Percentiles rank a stretch among this genome's conserved stretches.
phyloP scores from a whole-genome alignment of 495 filamentous ascomycete species.

The Xylaria palmicola region DNA sequence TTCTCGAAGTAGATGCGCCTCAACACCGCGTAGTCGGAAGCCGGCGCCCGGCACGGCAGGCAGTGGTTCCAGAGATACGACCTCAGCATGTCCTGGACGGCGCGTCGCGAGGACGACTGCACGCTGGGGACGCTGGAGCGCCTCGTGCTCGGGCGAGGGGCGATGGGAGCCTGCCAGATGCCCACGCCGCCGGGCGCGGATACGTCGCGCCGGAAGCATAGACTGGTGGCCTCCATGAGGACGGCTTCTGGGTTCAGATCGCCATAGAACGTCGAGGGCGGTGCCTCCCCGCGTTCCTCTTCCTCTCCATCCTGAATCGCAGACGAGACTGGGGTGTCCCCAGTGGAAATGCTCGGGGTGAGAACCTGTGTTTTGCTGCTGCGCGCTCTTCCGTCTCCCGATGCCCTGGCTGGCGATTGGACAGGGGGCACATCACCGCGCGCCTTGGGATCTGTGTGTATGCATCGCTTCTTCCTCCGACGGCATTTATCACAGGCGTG shows the following conservation, averaged over 20 bases:
- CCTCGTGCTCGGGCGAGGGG: conserved; percentile 9
- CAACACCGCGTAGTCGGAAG: conserved; percentile 32
- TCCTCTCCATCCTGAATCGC: conserved; percentile 2
- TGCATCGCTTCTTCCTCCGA: conserved; percentile 44
- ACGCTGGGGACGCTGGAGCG: conserved; percentile 16
- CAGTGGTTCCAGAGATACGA: conserved; percentile 40
- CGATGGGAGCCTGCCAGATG: conserved; percentile 33
- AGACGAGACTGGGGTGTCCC: conserved; percentile 7
- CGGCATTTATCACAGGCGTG: conserved; percentile 48
- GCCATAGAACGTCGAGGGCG: conserved; percentile 45
- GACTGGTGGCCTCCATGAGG: conserved; percentile 45
- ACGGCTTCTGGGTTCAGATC: conserved; percentile 55
- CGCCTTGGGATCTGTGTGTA: conserved; percentile 21
- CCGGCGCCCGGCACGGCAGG: conserved; percentile 34
- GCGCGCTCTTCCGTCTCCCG: conserved; percentile 3
- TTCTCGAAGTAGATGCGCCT: conserved; percentile 45
- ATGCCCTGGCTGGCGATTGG: background rate
- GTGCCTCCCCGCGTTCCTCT: conserved; percentile 14
- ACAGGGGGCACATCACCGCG: background rate
- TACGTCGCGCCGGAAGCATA: conserved; percentile 34
- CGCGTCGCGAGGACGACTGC: conserved; percentile 25
- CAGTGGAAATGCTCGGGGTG: background rate
- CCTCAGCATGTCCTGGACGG: conserved; percentile 29
- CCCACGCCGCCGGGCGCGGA: conserved; percentile 38
- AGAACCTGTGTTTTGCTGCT: background rate